A percentile compares a stretch with the other conserved stretches of the same genome.
phyloP scores from a whole-genome alignment of 345 rosid species.

The Mangifera indica region DNA sequence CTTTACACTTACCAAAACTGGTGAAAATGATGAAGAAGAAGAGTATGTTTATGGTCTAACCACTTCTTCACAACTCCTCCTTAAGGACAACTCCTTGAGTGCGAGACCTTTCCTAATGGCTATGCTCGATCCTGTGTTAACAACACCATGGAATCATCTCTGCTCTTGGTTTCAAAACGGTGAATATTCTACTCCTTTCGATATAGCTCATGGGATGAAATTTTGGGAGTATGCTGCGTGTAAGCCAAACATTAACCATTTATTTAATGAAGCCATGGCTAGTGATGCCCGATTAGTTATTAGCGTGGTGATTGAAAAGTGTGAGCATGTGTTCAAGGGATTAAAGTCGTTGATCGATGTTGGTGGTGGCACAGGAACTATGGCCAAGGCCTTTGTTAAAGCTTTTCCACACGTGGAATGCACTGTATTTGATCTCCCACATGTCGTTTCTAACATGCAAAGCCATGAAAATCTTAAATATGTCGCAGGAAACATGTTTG shows the following conservation, averaged over 20 bases:
- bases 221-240: slow-evolving; percentile 21
- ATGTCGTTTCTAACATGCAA: slow-evolving; percentile 29
- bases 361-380: slow-evolving; percentile 47
- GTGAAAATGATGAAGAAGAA: background rate
- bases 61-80: slow-evolving; percentile 27
- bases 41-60: slow-evolving; percentile 22
- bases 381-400: slow-evolving; percentile 29
- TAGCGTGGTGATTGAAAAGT: slow-evolving; percentile 18
- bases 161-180: slow-evolving; percentile 35
- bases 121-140: slow-evolving; percentile 26
- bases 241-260: slow-evolving; percentile 19
- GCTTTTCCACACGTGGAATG: slow-evolving; percentile 37
- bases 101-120: slow-evolving; percentile 25
- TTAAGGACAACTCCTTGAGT: slow-evolving; percentile 32
- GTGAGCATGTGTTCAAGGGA: slow-evolving; percentile 31
- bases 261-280: slow-evolving; percentile 36
- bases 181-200: slow-evolving; percentile 31
- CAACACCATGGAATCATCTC: slow-evolving; percentile 29
- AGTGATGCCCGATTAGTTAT: slow-evolving; percentile 30
- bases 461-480: slow-evolving; percentile 27
- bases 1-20: background rate
- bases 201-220: slow-evolving; percentile 31
- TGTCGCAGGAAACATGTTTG: slow-evolving; percentile 42
- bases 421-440: slow-evolving; percentile 41
- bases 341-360: slow-evolving; percentile 38